These are phyloP conservation scores for Cytospora piceicola DNA, from an alignment of 2,329 filamentous ascomycete species.

Conservation along the genomic window DNA sequence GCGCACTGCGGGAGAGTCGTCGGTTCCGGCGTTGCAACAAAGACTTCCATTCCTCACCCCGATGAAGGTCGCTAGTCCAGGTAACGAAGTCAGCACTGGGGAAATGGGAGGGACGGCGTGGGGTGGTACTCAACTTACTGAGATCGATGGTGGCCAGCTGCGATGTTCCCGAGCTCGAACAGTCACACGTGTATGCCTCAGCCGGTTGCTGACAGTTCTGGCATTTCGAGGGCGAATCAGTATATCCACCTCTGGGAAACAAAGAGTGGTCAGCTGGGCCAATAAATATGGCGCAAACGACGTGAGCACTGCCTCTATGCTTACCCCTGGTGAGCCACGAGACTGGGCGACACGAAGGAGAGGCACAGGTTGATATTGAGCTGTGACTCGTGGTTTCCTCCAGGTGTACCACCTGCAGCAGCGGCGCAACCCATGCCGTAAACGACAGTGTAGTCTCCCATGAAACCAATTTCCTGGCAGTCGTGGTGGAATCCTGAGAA, in stretches of 20 bases:
- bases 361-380: slow-evolving; percentile 23
- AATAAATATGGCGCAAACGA: not conserved
- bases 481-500: slow-evolving; percentile 24
- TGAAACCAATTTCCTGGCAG: slow-evolving; percentile 17
- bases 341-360: slow-evolving; percentile 10
- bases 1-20: slow-evolving; percentile 9
- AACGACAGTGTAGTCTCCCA: slow-evolving; percentile 8
- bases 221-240: not conserved
- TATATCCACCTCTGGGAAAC: slow-evolving; percentile 20
- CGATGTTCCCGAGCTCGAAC: not conserved
- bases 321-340: slow-evolving; percentile 27
- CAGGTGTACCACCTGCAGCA: not conserved
- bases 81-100: too few species aligned
- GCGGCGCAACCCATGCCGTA: slow-evolving; percentile 18
- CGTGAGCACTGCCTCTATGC: not conserved
- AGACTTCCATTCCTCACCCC: slow-evolving; percentile 25
- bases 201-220: not conserved
- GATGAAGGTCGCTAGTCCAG: slow-evolving; percentile 18
- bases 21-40: slow-evolving; percentile 25
- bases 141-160: slow-evolving; percentile 10
- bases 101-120: too few species aligned
- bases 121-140: slow-evolving; percentile 8
- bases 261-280: not conserved
- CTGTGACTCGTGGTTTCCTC: slow-evolving; percentile 9
- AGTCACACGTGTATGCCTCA: slow-evolving; percentile 21